Evolutionary conservation across 257 asterid species (phyloP).

Genomic region (Solanum peruvianum): DNA sequence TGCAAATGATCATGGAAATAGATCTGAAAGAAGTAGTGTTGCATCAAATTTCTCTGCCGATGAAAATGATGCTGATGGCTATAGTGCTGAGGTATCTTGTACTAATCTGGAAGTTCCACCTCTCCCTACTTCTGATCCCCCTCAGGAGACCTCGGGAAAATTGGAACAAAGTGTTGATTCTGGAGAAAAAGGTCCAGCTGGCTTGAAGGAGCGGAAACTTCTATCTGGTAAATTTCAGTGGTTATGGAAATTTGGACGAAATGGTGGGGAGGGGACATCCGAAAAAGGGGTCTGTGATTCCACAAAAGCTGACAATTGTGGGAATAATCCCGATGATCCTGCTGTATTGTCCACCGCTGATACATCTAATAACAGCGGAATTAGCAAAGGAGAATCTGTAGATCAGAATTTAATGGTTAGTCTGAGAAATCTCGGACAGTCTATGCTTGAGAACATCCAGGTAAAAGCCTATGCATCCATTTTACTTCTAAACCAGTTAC

Average conservation of each 20-base stretch:
- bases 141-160: slow-evolving; percentile 14
- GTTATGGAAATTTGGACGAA: slow-evolving; percentile 34
- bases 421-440: slow-evolving; percentile 28
- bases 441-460: slow-evolving; percentile 42
- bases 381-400: slow-evolving; percentile 21
- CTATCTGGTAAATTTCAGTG: slow-evolving; percentile 23
- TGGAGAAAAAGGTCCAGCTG: neutral
- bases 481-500: neutral
- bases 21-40: slow-evolving; percentile 45
- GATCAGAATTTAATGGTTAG: slow-evolving; percentile 27
- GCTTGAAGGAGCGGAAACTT: slow-evolving; percentile 21
- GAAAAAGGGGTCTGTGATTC: slow-evolving; percentile 17
- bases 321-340: neutral
- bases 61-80: slow-evolving; percentile 22
- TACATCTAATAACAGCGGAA: neutral
- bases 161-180: slow-evolving; percentile 21
- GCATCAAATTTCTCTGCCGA: slow-evolving; percentile 41
- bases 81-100: slow-evolving; percentile 8
- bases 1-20: slow-evolving; percentile 21
- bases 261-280: slow-evolving; percentile 18
- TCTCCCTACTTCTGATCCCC: slow-evolving; percentile 10
- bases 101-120: slow-evolving; percentile 15
- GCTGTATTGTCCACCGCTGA: neutral
- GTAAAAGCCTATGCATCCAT: slow-evolving; percentile 3
- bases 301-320: neutral